Evolutionary conservation across 139 green algal species (phyloP).

Genomic region (Dunaliella primolecta): DNA sequence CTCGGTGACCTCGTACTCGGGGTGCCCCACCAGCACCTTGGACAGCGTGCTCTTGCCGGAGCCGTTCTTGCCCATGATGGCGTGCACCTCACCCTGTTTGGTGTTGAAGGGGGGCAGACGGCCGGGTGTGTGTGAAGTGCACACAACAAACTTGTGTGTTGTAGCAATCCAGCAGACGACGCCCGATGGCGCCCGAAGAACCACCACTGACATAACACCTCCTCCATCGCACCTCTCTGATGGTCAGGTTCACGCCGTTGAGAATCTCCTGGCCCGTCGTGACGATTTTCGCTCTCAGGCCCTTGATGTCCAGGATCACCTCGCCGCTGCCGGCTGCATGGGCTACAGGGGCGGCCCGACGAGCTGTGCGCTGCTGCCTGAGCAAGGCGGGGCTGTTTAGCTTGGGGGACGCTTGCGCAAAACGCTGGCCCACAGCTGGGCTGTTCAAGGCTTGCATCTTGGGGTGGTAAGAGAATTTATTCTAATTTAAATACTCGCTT

Average conservation of each 20-base stretch:
- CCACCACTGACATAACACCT: no score
- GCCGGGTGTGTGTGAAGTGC: no score
- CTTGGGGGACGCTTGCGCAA: no score
- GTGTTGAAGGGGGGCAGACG: neutral
- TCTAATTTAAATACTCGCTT: no score
- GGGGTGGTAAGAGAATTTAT: no score
- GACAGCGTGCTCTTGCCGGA: constrained; percentile 93
- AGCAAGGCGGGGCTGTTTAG: no score
- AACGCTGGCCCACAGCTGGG: no score
- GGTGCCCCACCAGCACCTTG: constrained; percentile 96
- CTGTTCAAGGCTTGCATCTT: no score
- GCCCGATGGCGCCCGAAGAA: no score
- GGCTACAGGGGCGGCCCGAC: no score
- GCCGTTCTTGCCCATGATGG: constrained; percentile 99
- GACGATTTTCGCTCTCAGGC: constrained; percentile 73
- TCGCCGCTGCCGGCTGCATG: neutral
- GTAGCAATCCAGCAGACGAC: no score
- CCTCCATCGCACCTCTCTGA: constrained; percentile 61
- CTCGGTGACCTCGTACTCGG: constrained; percentile 92
- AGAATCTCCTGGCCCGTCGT: constrained; percentile 84
- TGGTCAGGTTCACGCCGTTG: constrained; percentile 85
- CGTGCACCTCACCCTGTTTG: constrained; percentile 67
- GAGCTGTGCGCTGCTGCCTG: neutral
- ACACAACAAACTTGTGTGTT: no score
- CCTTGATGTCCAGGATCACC: constrained; percentile 73